Evolutionary conservation across 2,329 filamentous ascomycete species (phyloP), one percentile per base, ranked within the genome.

Genomic region (Neospermospora avenae): DNA sequence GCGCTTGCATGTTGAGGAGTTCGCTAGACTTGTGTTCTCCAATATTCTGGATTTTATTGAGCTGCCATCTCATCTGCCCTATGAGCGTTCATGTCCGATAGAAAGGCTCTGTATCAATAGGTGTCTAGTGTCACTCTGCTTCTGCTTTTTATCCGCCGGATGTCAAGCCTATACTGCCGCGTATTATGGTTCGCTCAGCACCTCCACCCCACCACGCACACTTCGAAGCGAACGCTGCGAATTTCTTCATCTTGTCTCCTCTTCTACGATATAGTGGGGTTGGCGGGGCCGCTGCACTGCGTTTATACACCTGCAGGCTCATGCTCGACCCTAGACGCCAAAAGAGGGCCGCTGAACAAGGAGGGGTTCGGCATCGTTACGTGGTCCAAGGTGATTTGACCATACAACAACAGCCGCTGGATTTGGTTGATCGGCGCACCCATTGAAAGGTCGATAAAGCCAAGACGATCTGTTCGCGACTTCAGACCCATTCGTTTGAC

Each of bases 301-400:
- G 67, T 66, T 62, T 62, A 62, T 59, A 46, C 65, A 53, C 58
- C 46, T 58, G 57, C 61, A 63, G 65, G 62, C 62, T 66, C 67
- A 68, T 66, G 63, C 60, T 63, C 58, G 55, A 65, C 58, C 63
- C 63, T 67, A 63, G 62, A 62, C 61, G 61, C 61, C 63, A 60
- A 58, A 63, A 55, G 45, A 57, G 55, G 31, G 24, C 55, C 51
- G 55, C 57, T 48, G 60, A 31, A 60, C 63, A 58, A 60, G 61
- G 53, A 57, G 25, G 34, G 60, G 64, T 57, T 63, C 58, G 62
- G 25, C 39, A 28, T 63, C 59, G 67, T 42, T 42, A 70, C 69
- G 70, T 72, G 70, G 67, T 69, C 58, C 58, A 60, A 58, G 59
- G 35, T 70, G 65, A 71, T 71, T 71, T 67, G 69, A 65, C 65